Percentiles rank a stretch among this genome's conserved stretches.
These are phyloP conservation scores for Suillus subalutaceus DNA, from an alignment of 768 basidiomycete species.

Conservation along the genomic window DNA sequence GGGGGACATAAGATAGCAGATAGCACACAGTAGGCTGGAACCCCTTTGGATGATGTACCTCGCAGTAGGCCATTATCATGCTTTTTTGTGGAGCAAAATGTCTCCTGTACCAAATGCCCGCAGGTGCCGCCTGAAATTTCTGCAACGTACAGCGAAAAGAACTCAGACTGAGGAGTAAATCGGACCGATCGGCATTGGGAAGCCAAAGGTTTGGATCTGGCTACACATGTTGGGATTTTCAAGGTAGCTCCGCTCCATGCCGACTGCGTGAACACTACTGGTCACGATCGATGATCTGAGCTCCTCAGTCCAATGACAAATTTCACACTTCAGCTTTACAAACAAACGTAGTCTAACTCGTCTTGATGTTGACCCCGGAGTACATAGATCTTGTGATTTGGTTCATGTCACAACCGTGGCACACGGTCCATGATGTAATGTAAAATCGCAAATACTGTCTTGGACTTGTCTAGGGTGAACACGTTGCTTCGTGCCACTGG, in stretches of 20 bases:
- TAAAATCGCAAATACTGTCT: no score
- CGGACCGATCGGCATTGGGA: slow-evolving; percentile 26
- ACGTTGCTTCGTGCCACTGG: neutral
- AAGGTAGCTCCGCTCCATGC: neutral
- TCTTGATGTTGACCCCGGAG: no score
- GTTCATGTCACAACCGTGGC: no score
- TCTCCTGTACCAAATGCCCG: neutral
- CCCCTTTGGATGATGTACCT: neutral
- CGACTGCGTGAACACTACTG: neutral
- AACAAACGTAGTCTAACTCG: no score
- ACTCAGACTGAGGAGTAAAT: slow-evolving; percentile 14
- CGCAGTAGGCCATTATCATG: neutral
- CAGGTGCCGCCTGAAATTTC: neutral
- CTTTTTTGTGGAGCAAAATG: neutral
- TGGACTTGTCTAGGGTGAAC: neutral
- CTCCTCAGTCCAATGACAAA: neutral
- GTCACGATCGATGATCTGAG: slow-evolving; percentile 4
- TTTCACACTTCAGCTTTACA: neutral
- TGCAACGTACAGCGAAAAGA: slow-evolving; percentile 27
- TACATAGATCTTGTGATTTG: no score
- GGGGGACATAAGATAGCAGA: neutral
- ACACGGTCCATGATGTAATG: no score
- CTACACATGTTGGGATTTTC: neutral
- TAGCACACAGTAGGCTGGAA: neutral
- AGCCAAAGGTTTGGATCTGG: no score